Base-by-base conservation (phyloP, 495 filamentous ascomycete species). In the Penicillium coprophilum region DNA sequence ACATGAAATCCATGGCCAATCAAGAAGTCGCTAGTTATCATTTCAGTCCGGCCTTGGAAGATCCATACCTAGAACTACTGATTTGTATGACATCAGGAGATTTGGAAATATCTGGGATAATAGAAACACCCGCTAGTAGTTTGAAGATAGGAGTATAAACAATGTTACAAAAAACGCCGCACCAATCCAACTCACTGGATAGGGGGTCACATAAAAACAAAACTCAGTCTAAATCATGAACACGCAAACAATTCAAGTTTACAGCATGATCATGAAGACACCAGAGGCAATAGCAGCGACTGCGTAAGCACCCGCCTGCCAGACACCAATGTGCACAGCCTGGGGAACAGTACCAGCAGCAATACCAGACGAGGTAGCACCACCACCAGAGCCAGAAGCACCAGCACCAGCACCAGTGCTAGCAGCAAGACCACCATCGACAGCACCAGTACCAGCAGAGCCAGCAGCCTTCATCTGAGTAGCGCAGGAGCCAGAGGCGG, bases 181-280 rank as follows among this genome's bases (percentile, higher is more conserved):
- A 21, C 39, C 39, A 32, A 36, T 27, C 27, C 27, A 38, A 39
- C 1, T 13, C 2, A 30, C 28, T 15, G 34, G 15, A 4, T 20
- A 10, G 13, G 46, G 31, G n/a, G 30, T 45, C 19, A 23, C 11
- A 38, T 12, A 3, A 38, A n/a, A 36, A 38, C 34, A 17, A 38
- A 38, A 36, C 13, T 12, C 48, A n/a, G 34, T 34, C 30, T 12
- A 40, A 28, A 13, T 12, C 48, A 51, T 15, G 17, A 15, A 34
- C 51, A 48, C 51, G 39, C 39, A 49, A 39, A 21, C 39, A 36
- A 46, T 6, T 44, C 10, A 50, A 34, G 43, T 64, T 82, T 87
- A 96, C 71, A 96, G 71, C 61, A 91, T 64, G 53, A 93, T 76
- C 89, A 96, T 92, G 50, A 81, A 84, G 52, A 78, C 82, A 64